Evolutionary conservation across 305 asterid species (phyloP), one percentile per base, ranked within the genome.

Genomic region (Rubia peregrina): DNA sequence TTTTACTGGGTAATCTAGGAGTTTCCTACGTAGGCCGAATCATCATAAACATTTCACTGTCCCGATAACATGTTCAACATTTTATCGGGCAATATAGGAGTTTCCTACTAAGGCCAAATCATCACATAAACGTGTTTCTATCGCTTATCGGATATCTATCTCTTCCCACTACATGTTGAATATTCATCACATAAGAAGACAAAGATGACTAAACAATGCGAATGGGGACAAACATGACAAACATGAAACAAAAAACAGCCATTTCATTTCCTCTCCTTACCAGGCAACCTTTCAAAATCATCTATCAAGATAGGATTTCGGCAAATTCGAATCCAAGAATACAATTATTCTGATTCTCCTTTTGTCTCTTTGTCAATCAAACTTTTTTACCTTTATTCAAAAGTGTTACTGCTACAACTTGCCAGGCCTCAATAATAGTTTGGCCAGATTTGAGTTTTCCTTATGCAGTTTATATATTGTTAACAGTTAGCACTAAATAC

Each of bases 291-390:
- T 40, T 60, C 51, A 74, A 44, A 33, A 68, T 59, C 55, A 60
- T 74, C 44, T 21, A 33, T 56, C 41, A 46, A 68, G 61, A 40
- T 40, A 56, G 55, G 60, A 67, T 59, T 74, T 55, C 2, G 42
- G 26, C 9, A 65, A 57, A 40, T n/a, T 67, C 42, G 44, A 67
- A 61, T 74, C 73, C 40, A 33, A 62, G 73, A 68, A 36, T 68
- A 68, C 72, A 68, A 51, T 26, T 24, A 46, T 48, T 49, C 69
- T 60, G 73, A 74, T 61, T 68, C 69, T 49, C 65, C 30, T 14
- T 68, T 74, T 74, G 77, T 74, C 77, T 61, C 77, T 68, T 68
- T 74, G 19, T 51, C 46, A 48, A 49, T 38, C 19, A 68, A 74
- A 46, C 59, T 51, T 60, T 61, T 38, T 59, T 60, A 48, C 61